Percentiles rank a stretch among this genome's conserved stretches.
Conservation (phyloP, 2,329 filamentous ascomycete genomes). For the Coniochaeta sp. region DNA sequence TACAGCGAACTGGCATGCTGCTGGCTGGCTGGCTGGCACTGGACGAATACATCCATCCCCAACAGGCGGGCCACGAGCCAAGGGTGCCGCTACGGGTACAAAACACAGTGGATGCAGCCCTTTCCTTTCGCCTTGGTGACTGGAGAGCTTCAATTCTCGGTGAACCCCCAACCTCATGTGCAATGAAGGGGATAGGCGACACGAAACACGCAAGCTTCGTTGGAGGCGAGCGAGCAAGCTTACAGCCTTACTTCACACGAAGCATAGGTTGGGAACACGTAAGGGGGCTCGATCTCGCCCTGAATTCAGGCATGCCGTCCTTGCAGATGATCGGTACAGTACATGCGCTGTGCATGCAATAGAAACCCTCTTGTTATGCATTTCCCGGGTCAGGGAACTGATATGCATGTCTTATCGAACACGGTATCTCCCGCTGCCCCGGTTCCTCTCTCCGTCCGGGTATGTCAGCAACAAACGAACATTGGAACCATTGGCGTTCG, state of each 20-base stretch:
- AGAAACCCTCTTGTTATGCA: background rate
- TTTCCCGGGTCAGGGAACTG: background rate
- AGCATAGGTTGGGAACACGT: background rate
- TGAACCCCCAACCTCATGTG: background rate
- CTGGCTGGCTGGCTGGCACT: background rate
- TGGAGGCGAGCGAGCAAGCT: background rate
- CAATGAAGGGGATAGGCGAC: background rate
- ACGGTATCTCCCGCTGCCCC: background rate
- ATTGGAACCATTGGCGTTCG: background rate
- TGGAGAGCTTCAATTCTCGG: background rate
- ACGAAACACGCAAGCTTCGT: background rate
- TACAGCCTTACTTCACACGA: background rate
- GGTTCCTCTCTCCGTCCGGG: background rate
- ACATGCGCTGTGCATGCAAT: background rate
- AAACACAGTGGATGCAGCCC: background rate
- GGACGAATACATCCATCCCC: background rate
- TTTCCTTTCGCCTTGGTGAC: background rate
- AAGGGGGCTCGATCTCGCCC: background rate
- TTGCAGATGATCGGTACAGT: too few relatives aligned
- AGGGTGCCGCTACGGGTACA: too few relatives aligned
- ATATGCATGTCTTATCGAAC: constrained; percentile 1
- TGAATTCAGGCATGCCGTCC: background rate
- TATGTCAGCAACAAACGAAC: constrained; percentile 1
- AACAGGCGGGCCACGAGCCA: background rate
- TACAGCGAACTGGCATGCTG: background rate